These are phyloP conservation scores for Tuber borchii DNA, from an alignment of 495 filamentous ascomycete genomes.

Conservation along the genomic window DNA sequence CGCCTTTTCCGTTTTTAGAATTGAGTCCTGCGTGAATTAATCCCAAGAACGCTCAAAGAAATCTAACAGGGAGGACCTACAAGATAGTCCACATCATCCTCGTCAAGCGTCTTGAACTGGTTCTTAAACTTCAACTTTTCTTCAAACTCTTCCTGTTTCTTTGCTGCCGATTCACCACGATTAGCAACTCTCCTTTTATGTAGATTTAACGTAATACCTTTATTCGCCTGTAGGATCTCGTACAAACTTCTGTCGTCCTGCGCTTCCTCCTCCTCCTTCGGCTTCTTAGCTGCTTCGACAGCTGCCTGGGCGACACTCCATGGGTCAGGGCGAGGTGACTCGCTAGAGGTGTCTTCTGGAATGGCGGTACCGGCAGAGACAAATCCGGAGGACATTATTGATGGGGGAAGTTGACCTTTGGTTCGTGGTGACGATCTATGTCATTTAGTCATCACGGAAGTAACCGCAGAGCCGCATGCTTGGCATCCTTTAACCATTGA, in stretches of 20 bases:
- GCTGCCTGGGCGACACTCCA: conserved; percentile 74
- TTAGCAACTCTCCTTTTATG: conserved; percentile 14
- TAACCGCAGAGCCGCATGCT: conserved; percentile 19
- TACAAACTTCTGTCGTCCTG: conserved; percentile 55
- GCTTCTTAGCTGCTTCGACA: conserved; percentile 60
- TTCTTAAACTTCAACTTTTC: conserved; percentile 80
- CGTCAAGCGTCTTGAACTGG: conserved; percentile 88
- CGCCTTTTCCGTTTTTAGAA: conserved; percentile 21
- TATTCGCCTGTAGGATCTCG: conserved; percentile 86
- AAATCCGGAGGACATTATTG: conserved; percentile 74
- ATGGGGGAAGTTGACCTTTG: background rate
- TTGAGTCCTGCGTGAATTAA: conserved; percentile 25
- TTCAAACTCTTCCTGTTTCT: conserved; percentile 94
- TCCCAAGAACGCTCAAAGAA: background rate
- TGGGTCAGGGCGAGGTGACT: conserved; percentile 52
- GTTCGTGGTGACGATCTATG: background rate
- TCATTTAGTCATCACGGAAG: conserved; percentile 22
- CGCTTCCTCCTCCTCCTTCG: conserved; percentile 54
- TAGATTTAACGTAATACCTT: conserved; percentile 56
- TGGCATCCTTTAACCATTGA: background rate
- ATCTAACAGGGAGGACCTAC: conserved; percentile 34
- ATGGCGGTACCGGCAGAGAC: conserved; percentile 76
- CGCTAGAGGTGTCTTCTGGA: conserved; percentile 44
- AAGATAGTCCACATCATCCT: conserved; percentile 88
- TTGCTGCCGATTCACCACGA: conserved; percentile 51